These are phyloP conservation scores for Powellomyces hirtus DNA, from an alignment of 192 early-diverging fungal species.

Conservation along the genomic window DNA sequence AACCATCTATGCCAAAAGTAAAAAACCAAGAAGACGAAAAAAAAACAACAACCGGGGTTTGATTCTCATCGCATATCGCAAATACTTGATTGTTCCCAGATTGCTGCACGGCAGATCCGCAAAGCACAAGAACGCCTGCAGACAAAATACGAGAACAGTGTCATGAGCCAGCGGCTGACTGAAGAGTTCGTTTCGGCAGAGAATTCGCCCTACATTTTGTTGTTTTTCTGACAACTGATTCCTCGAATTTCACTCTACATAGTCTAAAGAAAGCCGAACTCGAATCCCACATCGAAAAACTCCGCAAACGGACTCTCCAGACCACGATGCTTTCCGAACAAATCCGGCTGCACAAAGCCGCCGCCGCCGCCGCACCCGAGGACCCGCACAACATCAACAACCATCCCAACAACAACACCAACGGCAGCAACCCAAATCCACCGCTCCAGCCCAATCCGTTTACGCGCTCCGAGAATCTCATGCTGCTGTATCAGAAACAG, in stretches of 20 bases:
- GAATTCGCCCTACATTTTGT: background rate
- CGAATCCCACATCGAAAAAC: constrained; percentile 42
- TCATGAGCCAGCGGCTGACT: constrained; percentile 31
- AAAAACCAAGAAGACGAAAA: too few relatives aligned
- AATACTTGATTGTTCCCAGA: too few relatives aligned
- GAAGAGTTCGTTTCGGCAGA: constrained; percentile 31
- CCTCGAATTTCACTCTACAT: background rate
- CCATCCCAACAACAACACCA: background rate
- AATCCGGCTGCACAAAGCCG: constrained; percentile 22
- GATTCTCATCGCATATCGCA: too few relatives aligned
- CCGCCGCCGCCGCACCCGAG: background rate
- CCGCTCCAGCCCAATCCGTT: constrained; percentile 35
- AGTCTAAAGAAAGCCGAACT: constrained; percentile 42
- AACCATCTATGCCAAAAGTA: too few relatives aligned
- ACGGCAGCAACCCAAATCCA: constrained; percentile 2
- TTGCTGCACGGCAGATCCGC: constrained; percentile 24
- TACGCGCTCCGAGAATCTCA: constrained; percentile 46
- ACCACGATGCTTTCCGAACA: constrained; percentile 41
- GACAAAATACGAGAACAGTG: constrained; percentile 36
- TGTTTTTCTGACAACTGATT: background rate
- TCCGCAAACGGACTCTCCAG: constrained; percentile 33
- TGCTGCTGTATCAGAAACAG: constrained; percentile 49
- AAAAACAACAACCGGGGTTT: too few relatives aligned
- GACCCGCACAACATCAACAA: background rate
- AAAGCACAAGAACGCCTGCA: constrained; percentile 8